Evolutionary conservation across 805 yeast species (phyloP), one percentile per base, ranked within the genome.

Genomic region (Nakazawaea siamensis): DNA sequence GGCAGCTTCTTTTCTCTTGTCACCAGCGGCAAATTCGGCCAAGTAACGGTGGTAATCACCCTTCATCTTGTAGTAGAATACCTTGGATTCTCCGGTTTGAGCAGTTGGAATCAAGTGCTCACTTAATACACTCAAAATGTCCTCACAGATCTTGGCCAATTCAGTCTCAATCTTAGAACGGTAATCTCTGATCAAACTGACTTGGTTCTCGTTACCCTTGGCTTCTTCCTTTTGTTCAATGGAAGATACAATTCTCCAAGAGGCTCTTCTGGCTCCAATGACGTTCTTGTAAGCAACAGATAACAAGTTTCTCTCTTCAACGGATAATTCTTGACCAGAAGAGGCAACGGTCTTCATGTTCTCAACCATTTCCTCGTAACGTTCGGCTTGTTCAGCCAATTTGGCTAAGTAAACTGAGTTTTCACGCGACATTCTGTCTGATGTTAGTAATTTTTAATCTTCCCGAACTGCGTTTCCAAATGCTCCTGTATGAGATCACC

Each of bases 21-120:
- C 97, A 46, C 84, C 77, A 52, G 78, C 73, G 44, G 97, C 90
- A 57, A 90, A 92, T 70, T 90, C 98, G 44, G 97, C 97, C 67
- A 90, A 75, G 66, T 90, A 90, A 73, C 98, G 95, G 73, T 88
- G 95, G 73, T 90, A 90, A 65, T 90, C 98, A 73, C 97, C 98
- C 72, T 90, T 90, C 97, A 90, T 90, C 76, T 90, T 90, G 71
- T 85, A 87, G 75, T 90, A 90, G 66, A 90, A 90, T 38, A 90
- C 97, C 73, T 90, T 87, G 34, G 96, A 87, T 68, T 92, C 98
- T 55, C 97, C 97, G 47, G 95, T 77, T 59, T 81, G 85, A 44
- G 97, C 97, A 44, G 90, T 72, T 49, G 96, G 88, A 54, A 90
- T 86, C 63, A 90, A 79, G 63, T 87, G 94, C 53, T 83, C 73